A percentile compares a stretch with the other conserved stretches of the same genome.
Evolutionary conservation across 306 rosid genomes (phyloP).

Genomic region (Cucurbita ficifolia): DNA sequence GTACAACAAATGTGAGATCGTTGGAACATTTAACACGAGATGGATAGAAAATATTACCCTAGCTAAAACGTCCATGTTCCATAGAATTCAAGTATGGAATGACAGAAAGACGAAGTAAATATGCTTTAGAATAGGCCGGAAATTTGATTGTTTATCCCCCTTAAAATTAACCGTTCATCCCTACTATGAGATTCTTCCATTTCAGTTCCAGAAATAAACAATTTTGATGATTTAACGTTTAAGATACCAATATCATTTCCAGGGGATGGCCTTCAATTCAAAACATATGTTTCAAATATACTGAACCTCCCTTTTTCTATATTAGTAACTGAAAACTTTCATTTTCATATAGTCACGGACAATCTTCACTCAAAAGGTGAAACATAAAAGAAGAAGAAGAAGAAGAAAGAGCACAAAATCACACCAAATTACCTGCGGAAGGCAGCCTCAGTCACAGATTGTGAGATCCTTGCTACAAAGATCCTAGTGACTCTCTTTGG

Average conservation of each 20-base stretch:
- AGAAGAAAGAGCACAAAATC: background rate
- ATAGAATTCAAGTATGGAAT: background rate
- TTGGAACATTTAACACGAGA: background rate
- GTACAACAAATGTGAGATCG: background rate
- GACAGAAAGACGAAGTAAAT: background rate
- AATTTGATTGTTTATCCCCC: background rate
- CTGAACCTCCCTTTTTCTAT: background rate
- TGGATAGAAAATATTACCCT: background rate
- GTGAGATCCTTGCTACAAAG: constrained; percentile 91
- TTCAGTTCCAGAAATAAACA: background rate
- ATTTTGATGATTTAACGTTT: background rate
- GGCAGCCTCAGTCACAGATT: constrained; percentile 65
- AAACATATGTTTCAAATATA: background rate
- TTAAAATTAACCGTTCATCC: background rate
- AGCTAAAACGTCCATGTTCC: background rate
- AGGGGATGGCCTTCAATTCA: background rate
- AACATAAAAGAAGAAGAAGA: background rate
- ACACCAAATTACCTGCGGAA: constrained; percentile 57
- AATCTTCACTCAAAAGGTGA: background rate
- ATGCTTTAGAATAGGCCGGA: background rate
- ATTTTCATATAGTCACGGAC: too few species aligned
- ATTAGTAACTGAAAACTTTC: background rate
- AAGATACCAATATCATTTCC: background rate
- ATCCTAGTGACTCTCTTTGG: constrained; percentile 77
- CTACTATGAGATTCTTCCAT: background rate